Base-by-base conservation (phyloP, 805 yeast species). In the Myxozyma neotropica region DNA sequence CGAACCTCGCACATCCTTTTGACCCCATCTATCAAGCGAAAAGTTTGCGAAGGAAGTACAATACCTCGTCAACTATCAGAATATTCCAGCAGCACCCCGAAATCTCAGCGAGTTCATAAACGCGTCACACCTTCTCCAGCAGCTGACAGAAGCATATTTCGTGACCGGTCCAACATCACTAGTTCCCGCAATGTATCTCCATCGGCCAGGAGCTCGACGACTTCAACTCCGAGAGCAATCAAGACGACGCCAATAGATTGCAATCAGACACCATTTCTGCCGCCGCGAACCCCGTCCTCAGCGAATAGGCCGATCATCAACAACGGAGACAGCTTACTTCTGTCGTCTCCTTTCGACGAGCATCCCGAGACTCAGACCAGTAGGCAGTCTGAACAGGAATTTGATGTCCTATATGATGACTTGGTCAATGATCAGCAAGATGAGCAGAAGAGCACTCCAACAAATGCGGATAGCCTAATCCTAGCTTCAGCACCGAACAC, bases 261-360 rank as follows among this genome's bases (percentile, higher is more conserved):
- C 4, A 38, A 17, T n/a, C 4, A n/a, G 21, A 13, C 21, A 19
- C 43, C 43, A n/a, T 17, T 38, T 4, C 29, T 7, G 8, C 46
- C 27, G 26, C 21, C 29, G 10, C 46, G 27, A 42, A 42, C 29
- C 2, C 46, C 43, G 17, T 15, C 10, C 6, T n/a, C 17, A 10
- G n/a, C 12, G 38, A 35, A 4, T 4, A 38, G 36, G 8, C 21
- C 24, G 4, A 43, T 23, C 26, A 17, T 13, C 26, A 48, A 57
- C 40, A 50, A 58, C 39, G 48, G 42, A n/a, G 59, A 58, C 23
- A 58, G 56, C 27, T 15, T 53, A 36, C 38, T 58, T 15, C 63
- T 53, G 44, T 58, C 63, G 13, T 58, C 63, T 13, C 63, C 63
- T 7, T 58, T 58, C 21, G 63, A 58, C 48, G 60, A 58, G 49